phyloP scores from a whole-genome alignment of 495 filamentous ascomycete species.

The Echria macrotheca region DNA sequence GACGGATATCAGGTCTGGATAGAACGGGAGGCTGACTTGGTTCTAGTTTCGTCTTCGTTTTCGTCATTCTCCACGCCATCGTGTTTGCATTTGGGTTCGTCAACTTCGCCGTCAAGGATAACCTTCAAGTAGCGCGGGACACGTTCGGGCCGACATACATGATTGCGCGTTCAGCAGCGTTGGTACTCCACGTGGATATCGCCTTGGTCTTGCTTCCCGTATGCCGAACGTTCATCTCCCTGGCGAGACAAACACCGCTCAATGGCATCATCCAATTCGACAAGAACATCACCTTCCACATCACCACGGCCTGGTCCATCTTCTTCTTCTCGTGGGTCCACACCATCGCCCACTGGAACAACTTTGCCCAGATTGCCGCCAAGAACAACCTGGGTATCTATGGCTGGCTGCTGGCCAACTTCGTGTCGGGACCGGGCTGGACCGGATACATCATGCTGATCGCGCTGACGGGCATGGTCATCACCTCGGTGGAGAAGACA shows the following conservation, averaged over 20 bases:
- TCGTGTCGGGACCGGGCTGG: constrained; percentile 72
- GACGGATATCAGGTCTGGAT: not conserved
- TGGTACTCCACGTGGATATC: constrained; percentile 71
- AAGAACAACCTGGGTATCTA: constrained; percentile 66
- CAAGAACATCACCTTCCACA: constrained; percentile 79
- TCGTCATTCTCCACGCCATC: constrained; percentile 59
- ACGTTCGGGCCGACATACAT: constrained; percentile 66
- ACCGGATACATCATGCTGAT: constrained; percentile 73
- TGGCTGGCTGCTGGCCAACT: constrained; percentile 64
- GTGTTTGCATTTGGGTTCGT: constrained; percentile 71
- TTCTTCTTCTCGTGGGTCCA: constrained; percentile 77
- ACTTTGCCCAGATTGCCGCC: constrained; percentile 66
- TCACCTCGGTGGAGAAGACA: constrained; percentile 64
- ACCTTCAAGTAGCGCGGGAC: constrained; percentile 52
- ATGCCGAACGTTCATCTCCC: constrained; percentile 71
- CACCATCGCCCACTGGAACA: constrained; percentile 76
- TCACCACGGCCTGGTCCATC: constrained; percentile 74
- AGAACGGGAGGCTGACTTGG: constrained; percentile 16
- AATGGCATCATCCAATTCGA: constrained; percentile 76
- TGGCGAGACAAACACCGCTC: constrained; percentile 66
- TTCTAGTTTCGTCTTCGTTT: constrained; percentile 62
- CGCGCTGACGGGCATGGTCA: constrained; percentile 59
- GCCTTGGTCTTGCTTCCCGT: constrained; percentile 72
- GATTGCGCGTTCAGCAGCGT: constrained; percentile 63
- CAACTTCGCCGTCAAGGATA: constrained; percentile 70